A percentile compares a stretch with the other conserved stretches of the same genome.
phyloP scores from a whole-genome alignment of 2,329 filamentous ascomycete genomes.

The Epichloe uncinata region DNA sequence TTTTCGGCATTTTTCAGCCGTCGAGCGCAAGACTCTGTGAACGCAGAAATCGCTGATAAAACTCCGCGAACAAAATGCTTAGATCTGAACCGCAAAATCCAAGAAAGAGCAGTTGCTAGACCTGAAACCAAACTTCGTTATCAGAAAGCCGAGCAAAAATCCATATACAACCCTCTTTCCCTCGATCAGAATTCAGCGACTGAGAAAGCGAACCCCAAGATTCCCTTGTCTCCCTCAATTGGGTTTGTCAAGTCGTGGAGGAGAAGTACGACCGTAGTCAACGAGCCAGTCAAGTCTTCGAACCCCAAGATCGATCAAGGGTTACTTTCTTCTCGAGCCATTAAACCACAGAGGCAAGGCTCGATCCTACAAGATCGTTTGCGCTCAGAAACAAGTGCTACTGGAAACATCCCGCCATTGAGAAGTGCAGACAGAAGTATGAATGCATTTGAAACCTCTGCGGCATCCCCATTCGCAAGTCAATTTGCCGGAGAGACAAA shows the following conservation, averaged over 20 bases:
- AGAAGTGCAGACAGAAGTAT: neutral
- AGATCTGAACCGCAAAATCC: too few species aligned
- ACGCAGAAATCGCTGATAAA: neutral
- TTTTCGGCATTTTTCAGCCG: slow-evolving; percentile 3
- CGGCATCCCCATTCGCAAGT: neutral
- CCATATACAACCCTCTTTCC: neutral
- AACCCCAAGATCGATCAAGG: neutral
- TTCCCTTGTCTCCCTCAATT: neutral
- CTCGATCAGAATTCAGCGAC: neutral
- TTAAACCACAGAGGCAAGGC: neutral
- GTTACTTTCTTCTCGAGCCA: neutral
- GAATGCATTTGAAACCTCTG: neutral
- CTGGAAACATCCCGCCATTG: neutral
- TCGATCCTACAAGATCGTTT: neutral
- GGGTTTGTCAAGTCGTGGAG: slow-evolving; percentile 5
- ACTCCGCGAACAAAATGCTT: neutral
- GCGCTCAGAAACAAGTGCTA: neutral
- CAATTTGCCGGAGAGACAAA: neutral
- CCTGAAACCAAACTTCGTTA: neutral
- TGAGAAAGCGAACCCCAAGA: neutral
- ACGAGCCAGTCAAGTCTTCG: neutral
- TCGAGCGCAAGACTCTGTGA: neutral
- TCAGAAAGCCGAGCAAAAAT: neutral
- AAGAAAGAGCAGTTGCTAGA: neutral
- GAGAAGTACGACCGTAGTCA: neutral